Evolutionary conservation across 495 filamentous ascomycete species (phyloP).

Genomic region (Neurospora tetraspora): DNA sequence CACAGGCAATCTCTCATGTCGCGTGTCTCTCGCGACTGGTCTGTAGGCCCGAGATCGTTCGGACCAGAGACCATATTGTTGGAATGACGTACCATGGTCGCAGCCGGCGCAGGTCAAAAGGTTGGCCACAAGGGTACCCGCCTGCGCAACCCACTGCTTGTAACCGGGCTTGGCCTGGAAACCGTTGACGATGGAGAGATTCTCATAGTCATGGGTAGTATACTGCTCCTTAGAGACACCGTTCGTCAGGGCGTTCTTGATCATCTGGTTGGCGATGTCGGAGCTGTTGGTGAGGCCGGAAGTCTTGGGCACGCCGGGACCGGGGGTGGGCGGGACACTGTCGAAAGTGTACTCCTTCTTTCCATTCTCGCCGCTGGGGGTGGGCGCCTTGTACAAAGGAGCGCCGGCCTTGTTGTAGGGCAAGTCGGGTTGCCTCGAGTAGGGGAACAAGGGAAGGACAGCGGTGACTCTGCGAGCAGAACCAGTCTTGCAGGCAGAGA

Average conservation of each 20-base stretch:
- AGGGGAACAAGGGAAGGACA: constrained; percentile 91
- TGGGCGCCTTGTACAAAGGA: constrained; percentile 62
- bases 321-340: constrained; percentile 75
- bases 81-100: constrained; percentile 55
- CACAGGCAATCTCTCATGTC: not conserved
- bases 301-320: constrained; percentile 54
- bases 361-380: constrained; percentile 23
- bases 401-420: constrained; percentile 95
- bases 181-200: constrained; percentile 36
- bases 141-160: constrained; percentile 95
- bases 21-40: not conserved
- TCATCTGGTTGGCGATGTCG: constrained; percentile 58
- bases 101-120: constrained; percentile 90
- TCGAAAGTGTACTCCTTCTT: constrained; percentile 44
- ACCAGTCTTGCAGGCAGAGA: constrained; percentile 94
- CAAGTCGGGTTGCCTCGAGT: constrained; percentile 87
- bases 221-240: constrained; percentile 13
- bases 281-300: constrained; percentile 50
- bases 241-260: constrained; percentile 24
- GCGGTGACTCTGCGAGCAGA: constrained; percentile 87
- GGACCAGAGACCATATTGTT: not conserved
- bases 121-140: constrained; percentile 88
- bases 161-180: constrained; percentile 82
- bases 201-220: constrained; percentile 50
- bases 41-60: not conserved